Percentiles rank a stretch among this genome's conserved stretches.
Evolutionary conservation across 2,329 filamentous ascomycete genomes (phyloP).

Genomic region (Didymella sp.): DNA sequence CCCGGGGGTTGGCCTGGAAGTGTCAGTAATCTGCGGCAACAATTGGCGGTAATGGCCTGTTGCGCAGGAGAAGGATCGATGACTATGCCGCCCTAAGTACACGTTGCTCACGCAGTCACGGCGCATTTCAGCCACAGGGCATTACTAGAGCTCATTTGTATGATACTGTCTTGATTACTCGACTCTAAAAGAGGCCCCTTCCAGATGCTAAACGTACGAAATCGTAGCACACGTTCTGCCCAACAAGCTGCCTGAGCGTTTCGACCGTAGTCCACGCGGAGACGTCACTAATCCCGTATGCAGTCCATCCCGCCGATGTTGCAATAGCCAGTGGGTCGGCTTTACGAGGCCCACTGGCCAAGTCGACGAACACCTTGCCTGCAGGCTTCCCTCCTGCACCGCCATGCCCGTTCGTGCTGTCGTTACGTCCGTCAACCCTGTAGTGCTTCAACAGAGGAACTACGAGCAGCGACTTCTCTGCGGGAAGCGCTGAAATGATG

Average conservation of each 20-base stretch:
- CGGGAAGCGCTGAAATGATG: constrained; percentile 78
- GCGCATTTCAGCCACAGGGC: constrained; percentile 13
- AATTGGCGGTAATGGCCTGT: constrained; percentile 10
- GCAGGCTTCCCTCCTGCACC: constrained; percentile 33
- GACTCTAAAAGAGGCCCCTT: constrained; percentile 58
- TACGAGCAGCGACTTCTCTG: constrained; percentile 80
- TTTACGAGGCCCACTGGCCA: constrained; percentile 72
- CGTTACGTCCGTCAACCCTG: constrained; percentile 55
- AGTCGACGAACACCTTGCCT: constrained; percentile 78
- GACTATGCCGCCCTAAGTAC: constrained; percentile 13
- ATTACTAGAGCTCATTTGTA: constrained; percentile 11
- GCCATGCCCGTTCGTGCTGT: constrained; percentile 30
- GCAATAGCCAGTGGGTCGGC: constrained; percentile 73
- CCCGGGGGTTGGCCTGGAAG: constrained; percentile 23
- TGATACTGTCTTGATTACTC: constrained; percentile 20
- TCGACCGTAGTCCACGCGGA: constrained; percentile 86
- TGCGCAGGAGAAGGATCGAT: constrained; percentile 5
- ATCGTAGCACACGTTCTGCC: constrained; percentile 86
- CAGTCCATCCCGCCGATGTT: constrained; percentile 76
- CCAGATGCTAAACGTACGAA: constrained; percentile 79
- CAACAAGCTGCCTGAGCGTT: constrained; percentile 77
- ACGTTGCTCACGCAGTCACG: constrained; percentile 5
- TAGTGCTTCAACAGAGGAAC: constrained; percentile 80
- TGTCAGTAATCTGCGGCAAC: background rate
- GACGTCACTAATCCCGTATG: constrained; percentile 80